phyloP scores from a whole-genome alignment of 768 basidiomycete species.

The Boletus vermiculosoides region DNA sequence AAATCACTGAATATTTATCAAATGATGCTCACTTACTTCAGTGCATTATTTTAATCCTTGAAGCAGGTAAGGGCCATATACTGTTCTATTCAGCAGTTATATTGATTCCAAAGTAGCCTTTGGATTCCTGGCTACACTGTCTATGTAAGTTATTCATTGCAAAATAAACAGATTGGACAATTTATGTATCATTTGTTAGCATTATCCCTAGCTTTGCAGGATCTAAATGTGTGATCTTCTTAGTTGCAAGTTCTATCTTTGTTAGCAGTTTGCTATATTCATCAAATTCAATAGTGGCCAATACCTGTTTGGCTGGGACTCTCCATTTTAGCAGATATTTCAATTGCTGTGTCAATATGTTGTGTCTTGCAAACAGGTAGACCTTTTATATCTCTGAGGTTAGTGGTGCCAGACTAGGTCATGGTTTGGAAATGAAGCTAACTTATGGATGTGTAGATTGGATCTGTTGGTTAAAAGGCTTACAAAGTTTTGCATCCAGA shows the following conservation, averaged over 20 bases:
- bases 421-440: neutral
- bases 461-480: slow-evolving; percentile 16
- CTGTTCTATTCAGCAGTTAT: neutral
- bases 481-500: slow-evolving; percentile 23
- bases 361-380: slow-evolving; percentile 11
- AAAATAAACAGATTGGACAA: neutral
- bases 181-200: slow-evolving; percentile 1
- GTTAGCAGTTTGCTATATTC: neutral
- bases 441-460: slow-evolving; percentile 7
- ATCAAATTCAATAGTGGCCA: slow-evolving; percentile 17
- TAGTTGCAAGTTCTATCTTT: slow-evolving; percentile 1
- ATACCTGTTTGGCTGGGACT: slow-evolving; percentile 21
- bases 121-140: slow-evolving; percentile 8
- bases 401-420: neutral
- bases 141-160: slow-evolving; percentile 12
- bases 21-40: slow-evolving; percentile 3
- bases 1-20: neutral
- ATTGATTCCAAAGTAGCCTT: slow-evolving; percentile 16
- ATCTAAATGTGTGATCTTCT: neutral
- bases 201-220: neutral
- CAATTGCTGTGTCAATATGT: slow-evolving; percentile 23
- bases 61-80: slow-evolving; percentile 16
- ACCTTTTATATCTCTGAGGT: slow-evolving; percentile 15
- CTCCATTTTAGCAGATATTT: slow-evolving; percentile 20
- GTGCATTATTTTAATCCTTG: slow-evolving; percentile 18